These are phyloP conservation scores for Fusarium concolor DNA, from an alignment of 2,329 filamentous ascomycete genomes.

Conservation along the genomic window DNA sequence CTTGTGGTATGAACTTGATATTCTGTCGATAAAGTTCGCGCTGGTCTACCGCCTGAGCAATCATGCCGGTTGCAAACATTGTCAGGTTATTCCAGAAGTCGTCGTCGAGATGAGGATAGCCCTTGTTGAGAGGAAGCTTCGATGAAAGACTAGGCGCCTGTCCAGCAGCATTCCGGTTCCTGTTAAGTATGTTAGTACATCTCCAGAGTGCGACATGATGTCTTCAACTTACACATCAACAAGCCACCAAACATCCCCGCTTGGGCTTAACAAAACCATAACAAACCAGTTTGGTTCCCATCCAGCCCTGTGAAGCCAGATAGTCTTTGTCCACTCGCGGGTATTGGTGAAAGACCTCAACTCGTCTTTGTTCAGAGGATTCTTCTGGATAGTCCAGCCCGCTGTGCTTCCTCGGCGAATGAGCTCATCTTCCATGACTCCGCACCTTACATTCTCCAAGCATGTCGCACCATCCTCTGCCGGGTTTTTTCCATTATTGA, in stretches of 20 bases:
- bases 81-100: conserved; percentile 65
- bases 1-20: conserved; percentile 55
- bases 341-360: conserved; percentile 71
- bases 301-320: conserved; percentile 77
- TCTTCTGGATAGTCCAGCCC: conserved; percentile 70
- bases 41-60: conserved; percentile 63
- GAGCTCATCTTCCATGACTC: conserved; percentile 71
- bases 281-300: conserved; percentile 81
- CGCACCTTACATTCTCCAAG: conserved; percentile 72
- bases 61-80: conserved; percentile 62
- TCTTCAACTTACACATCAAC: conserved; percentile 66
- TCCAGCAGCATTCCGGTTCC: conserved; percentile 44
- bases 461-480: conserved; percentile 66
- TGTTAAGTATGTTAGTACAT: conserved; percentile 37
- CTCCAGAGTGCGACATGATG: neutral
- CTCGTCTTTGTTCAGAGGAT: conserved; percentile 64
- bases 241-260: conserved; percentile 84
- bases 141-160: conserved; percentile 50
- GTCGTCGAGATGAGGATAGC: conserved; percentile 59
- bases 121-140: conserved; percentile 58
- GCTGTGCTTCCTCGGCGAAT: conserved; percentile 68
- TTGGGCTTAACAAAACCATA: conserved; percentile 75
- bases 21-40: conserved; percentile 59
- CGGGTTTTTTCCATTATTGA: conserved; percentile 71
- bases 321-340: conserved; percentile 70